Evolutionary conservation across 352 stramenopile genomes (phyloP), one percentile per base, ranked within the genome.

Genomic region (Phytophthora litchii): DNA sequence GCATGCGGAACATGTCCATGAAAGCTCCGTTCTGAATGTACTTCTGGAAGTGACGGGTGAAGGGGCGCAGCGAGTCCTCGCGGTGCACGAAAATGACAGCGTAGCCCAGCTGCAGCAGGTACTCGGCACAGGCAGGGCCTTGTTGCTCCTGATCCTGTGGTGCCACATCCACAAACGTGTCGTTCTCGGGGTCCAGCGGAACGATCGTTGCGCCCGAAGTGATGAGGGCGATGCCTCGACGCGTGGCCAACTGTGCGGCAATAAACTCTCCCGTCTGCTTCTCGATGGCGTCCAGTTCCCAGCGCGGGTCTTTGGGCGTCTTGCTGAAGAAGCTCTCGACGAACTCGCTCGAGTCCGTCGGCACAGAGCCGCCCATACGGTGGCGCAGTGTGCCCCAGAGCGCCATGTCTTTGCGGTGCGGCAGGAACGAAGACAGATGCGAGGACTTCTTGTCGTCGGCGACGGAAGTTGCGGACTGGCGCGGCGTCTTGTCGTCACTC

Each of bases 11-110:
- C 83, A 94, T 92, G 50, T 83, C 71, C 75, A 94, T 88, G 55
- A 94, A 92, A 36, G 78, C 80, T 44, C 82, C 85, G 29, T 88
- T 88, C 48, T 85, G 70, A 21, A 94, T 89, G 61, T 86, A 92
- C 67, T 83, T 83, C 42, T 91, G 78, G 54, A 95, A 93, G 48
- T 95, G 83, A 29, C 86, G 83, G 54, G 84, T 90, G 45, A 95
- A 95, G 11, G 86, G 86, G 55, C 82, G 76, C 42, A 91, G 66
- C 50, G 86, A 95, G 54, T 89, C 76, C 38, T 91, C 70, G 25
- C 86, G 80, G 52, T 91, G 76, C 38, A 95, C 51, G 47, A 92
- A 93, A 45, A 95, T 89, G 36, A 95, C 86, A 0, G 83, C 83
- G 45, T 95, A 95, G 13, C 83, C 83, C 11, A 89, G 56, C 23